Base-by-base conservation (phyloP, 2,329 filamentous ascomycete species). In the Aspergillus alliaceus region DNA sequence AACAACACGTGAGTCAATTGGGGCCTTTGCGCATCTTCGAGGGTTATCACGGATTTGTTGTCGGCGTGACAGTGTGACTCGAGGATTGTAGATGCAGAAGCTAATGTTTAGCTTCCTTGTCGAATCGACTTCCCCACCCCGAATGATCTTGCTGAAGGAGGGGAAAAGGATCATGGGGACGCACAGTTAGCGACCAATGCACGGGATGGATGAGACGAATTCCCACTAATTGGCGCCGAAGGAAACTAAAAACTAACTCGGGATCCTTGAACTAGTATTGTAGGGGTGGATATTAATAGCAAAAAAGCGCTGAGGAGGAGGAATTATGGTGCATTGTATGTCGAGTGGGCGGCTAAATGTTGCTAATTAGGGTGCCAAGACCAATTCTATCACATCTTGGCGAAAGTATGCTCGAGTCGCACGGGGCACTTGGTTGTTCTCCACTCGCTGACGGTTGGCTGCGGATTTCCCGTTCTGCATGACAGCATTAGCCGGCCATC, bases 381-480 rank as follows among this genome's bases (percentile, higher is more conserved):
- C n/a, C n/a, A n/a, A n/a, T n/a, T n/a, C 52, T 24, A 60, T 62
- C 58, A 62, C 60, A 48, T 42, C 54, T 59, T 57, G 53, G 58
- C 44, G 51, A 55, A 59, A 53, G 48, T 54, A 29, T 27, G 37
- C 35, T 29, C n/a, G 27, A 39, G 25, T 42, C 39, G 52, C 49
- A 58, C 53, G 32, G 51, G 42, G 51, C 54, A 40, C 40, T 29
- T 22, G 25, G 44, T 22, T 8, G 44, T n/a, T n/a, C n/a, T 22
- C 56, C 61, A 63, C 58, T 25, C 5, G 15, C 15, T 56, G 55
- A 53, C 57, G 54, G 62, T 66, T 66, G 64, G 64, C 57, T 64
- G 60, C 57, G 58, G 61, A 37, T 51, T 60, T 59, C 59, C 65
- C 61, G 60, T 54, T 57, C 59, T 63, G 63, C 61, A 66, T 58